Evolutionary conservation across 2,329 filamentous ascomycete species (phyloP).

Genomic region (Nothophaeocryptopus gaeumannii): DNA sequence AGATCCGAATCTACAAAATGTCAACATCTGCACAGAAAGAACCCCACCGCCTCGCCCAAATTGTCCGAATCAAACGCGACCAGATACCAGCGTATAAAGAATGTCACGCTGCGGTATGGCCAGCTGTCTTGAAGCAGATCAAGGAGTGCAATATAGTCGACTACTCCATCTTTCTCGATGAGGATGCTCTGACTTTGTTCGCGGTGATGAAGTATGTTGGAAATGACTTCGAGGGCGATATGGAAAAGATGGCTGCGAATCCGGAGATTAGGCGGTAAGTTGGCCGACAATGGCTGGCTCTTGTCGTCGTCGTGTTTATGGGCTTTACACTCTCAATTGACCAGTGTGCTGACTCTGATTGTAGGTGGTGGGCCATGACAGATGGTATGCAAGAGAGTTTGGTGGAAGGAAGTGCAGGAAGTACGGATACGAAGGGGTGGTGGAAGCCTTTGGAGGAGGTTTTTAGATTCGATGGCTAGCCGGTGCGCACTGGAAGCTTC

Average conservation of each 20-base stretch:
- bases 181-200: slow-evolving; percentile 63
- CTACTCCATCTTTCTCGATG: slow-evolving; percentile 72
- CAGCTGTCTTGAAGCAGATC: slow-evolving; percentile 72
- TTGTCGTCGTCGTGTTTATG: too few relatives aligned
- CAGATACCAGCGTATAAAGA: slow-evolving; percentile 68
- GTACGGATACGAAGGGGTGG: slow-evolving; percentile 57
- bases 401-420: slow-evolving; percentile 58
- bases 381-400: slow-evolving; percentile 67
- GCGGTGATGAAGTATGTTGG: slow-evolving; percentile 78
- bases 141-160: slow-evolving; percentile 71
- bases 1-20: too few relatives aligned
- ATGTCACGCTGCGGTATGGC: slow-evolving; percentile 72
- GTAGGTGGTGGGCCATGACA: slow-evolving; percentile 56
- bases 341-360: too few relatives aligned
- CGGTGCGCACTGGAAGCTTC: background rate
- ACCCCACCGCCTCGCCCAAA: slow-evolving; percentile 73
- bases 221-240: slow-evolving; percentile 67
- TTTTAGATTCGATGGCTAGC: slow-evolving; percentile 48
- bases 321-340: too few relatives aligned
- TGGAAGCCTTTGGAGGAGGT: slow-evolving; percentile 69
- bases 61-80: slow-evolving; percentile 68
- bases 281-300: too few relatives aligned
- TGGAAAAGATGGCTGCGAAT: slow-evolving; percentile 72
- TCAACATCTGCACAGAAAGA: too few relatives aligned
- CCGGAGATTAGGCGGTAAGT: slow-evolving; percentile 61